A percentile compares a stretch with the other conserved stretches of the same genome.
These are phyloP conservation scores for Thraustochytrium striatum DNA, from an alignment of 352 stramenopile genomes.

Conservation along the genomic window DNA sequence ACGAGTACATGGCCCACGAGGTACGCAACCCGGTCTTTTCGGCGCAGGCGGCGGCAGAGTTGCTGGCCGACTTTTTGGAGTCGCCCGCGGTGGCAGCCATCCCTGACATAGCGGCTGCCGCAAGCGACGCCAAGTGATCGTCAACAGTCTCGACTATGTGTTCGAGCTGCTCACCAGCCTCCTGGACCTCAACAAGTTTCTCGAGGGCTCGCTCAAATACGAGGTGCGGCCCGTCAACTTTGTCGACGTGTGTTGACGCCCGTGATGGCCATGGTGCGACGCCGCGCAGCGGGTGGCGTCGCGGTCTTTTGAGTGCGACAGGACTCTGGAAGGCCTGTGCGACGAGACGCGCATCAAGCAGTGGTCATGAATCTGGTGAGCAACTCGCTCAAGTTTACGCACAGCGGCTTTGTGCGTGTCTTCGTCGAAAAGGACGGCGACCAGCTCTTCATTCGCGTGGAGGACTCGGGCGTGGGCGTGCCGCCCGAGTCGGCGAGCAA, in stretches of 20 bases:
- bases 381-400: constrained; percentile 73
- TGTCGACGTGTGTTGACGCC: not conserved
- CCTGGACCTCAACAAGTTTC: constrained; percentile 47
- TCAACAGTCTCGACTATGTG: constrained; percentile 39
- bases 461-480: constrained; percentile 48
- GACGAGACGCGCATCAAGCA: constrained; percentile 67
- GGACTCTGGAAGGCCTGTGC: too few relatives aligned
- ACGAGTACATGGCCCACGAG: constrained; percentile 50
- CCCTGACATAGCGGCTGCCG: too few relatives aligned
- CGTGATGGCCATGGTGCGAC: constrained; percentile 11
- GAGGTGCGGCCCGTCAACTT: not conserved
- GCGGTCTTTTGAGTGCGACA: too few relatives aligned
- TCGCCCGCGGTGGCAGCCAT: too few relatives aligned
- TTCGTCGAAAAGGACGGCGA: constrained; percentile 52
- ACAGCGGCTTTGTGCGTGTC: constrained; percentile 66
- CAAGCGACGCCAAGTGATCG: constrained; percentile 45
- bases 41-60: constrained; percentile 25
- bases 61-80: not conserved
- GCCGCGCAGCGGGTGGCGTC: too few relatives aligned
- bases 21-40: constrained; percentile 48
- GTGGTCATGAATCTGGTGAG: constrained; percentile 68
- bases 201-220: not conserved
- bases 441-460: not conserved
- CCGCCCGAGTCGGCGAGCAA: not conserved
- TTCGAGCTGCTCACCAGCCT: constrained; percentile 50